Evolutionary conservation across 75 land plant species (phyloP).

Genomic region (Sequoia sempervirens): DNA sequence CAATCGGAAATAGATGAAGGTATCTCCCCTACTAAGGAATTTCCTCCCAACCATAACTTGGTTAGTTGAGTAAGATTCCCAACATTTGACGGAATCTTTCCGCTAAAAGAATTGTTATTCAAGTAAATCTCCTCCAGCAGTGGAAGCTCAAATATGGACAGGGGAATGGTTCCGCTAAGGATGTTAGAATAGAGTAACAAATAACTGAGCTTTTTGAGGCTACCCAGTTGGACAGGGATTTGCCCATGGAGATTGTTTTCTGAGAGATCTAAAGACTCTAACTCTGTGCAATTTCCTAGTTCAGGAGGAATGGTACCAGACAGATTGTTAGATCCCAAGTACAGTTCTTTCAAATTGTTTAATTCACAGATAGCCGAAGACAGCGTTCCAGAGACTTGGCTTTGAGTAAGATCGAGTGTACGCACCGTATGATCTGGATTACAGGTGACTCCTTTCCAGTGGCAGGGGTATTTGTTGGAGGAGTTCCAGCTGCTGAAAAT

Average conservation of each 20-base stretch:
- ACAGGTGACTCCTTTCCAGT: constrained; percentile 14
- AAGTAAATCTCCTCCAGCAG: not conserved
- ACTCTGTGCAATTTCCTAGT: constrained; percentile 13
- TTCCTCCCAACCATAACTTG: constrained; percentile 9
- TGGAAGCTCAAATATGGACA: constrained; percentile 22
- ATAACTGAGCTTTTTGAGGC: constrained; percentile 9
- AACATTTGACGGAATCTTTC: constrained; percentile 21
- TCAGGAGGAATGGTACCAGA: constrained; percentile 22
- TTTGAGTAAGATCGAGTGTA: constrained; percentile 12
- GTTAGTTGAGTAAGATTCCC: constrained; percentile 11
- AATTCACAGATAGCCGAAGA: constrained; percentile 25
- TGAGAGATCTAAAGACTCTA: constrained; percentile 26
- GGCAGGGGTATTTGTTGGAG: constrained; percentile 6
- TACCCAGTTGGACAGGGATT: constrained; percentile 27
- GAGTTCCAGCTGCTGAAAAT: constrained; percentile 12
- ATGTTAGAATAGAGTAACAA: constrained; percentile 16
- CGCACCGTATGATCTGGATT: constrained; percentile 4
- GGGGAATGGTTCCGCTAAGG: constrained; percentile 24
- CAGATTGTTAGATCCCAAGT: constrained; percentile 21
- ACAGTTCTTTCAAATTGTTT: constrained; percentile 12
- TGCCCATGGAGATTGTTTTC: constrained; percentile 30
- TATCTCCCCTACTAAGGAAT: constrained; percentile 43
- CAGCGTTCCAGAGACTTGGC: constrained; percentile 14
- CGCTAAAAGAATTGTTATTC: constrained; percentile 21
- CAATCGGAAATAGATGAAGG: constrained; percentile 42